phyloP scores from a whole-genome alignment of 257 asterid genomes.

The Perilla frutescens region DNA sequence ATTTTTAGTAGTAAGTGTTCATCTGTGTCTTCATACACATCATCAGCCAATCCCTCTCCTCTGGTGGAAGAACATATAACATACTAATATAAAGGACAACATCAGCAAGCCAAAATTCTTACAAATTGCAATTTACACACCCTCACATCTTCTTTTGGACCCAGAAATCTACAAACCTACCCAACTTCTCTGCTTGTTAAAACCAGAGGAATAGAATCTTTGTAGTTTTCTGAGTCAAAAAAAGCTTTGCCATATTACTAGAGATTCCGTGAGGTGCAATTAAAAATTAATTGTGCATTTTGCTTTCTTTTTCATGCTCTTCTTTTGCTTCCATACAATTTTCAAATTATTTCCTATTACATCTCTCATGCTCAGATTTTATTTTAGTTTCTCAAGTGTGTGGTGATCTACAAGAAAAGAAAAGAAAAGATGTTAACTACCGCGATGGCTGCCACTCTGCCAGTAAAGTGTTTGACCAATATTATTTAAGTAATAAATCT shows the following conservation, averaged over 20 bases:
- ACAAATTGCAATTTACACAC: neutral
- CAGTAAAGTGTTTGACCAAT: constrained; percentile 9
- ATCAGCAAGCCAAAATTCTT: constrained; percentile 17
- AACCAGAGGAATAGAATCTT: constrained; percentile 28
- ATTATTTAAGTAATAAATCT: neutral
- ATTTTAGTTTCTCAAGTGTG: constrained; percentile 3
- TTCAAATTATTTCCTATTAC: no score
- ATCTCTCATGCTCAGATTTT: neutral
- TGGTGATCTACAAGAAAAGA: constrained; percentile 17
- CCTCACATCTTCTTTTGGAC: constrained; percentile 21
- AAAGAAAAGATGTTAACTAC: constrained; percentile 3
- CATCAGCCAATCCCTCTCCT: constrained; percentile 16
- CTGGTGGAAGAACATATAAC: constrained; percentile 30
- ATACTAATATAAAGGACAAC: neutral
- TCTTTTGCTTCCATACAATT: no score
- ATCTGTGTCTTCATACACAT: constrained; percentile 26
- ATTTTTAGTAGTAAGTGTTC: constrained; percentile 29
- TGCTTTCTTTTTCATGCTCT: neutral
- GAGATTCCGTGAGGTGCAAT: no score
- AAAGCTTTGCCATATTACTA: neutral
- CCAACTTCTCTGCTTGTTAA: constrained; percentile 1
- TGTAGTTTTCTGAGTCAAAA: constrained; percentile 1
- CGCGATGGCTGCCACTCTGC: neutral
- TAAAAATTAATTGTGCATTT: neutral
- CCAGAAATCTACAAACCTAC: constrained; percentile 20